A percentile compares a stretch with the other conserved stretches of the same genome.
Evolutionary conservation across 2,329 filamentous ascomycete genomes (phyloP).

Genomic region (Lithohypha guttulata): DNA sequence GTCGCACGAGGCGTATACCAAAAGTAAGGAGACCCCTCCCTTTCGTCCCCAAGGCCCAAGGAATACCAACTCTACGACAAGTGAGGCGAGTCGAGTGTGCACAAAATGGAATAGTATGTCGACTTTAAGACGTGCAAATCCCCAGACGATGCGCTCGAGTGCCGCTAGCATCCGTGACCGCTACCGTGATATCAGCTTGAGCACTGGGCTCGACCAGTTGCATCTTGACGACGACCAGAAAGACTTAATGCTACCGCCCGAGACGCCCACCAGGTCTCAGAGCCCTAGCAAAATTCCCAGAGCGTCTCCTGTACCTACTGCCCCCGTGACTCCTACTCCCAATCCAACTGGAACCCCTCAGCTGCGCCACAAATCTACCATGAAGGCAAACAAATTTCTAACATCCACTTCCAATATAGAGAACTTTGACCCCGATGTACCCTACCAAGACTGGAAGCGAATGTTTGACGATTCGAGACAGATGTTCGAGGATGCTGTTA

Average conservation of each 20-base stretch:
- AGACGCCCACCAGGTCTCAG: conserved; percentile 11
- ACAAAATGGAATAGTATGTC: not conserved
- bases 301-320: conserved; percentile 15
- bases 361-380: conserved; percentile 22
- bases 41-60: conserved; percentile 11
- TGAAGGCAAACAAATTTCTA: conserved; percentile 44
- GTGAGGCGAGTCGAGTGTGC: not conserved
- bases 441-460: conserved; percentile 64
- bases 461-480: conserved; percentile 62
- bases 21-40: conserved; percentile 11
- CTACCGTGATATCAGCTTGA: conserved; percentile 4
- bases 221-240: not conserved
- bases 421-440: conserved; percentile 72
- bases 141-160: not conserved
- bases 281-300: conserved; percentile 18
- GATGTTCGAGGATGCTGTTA: conserved; percentile 58
- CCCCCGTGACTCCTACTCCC: conserved; percentile 23
- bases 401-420: conserved; percentile 63
- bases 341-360: conserved; percentile 25
- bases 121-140: not conserved
- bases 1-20: conserved; percentile 8
- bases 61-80: conserved; percentile 1
- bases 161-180: conserved; percentile 1
- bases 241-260: not conserved
- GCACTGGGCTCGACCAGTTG: conserved; percentile 7